Base-by-base conservation (phyloP, 495 filamentous ascomycete genomes). In the Viridothelium virens region DNA sequence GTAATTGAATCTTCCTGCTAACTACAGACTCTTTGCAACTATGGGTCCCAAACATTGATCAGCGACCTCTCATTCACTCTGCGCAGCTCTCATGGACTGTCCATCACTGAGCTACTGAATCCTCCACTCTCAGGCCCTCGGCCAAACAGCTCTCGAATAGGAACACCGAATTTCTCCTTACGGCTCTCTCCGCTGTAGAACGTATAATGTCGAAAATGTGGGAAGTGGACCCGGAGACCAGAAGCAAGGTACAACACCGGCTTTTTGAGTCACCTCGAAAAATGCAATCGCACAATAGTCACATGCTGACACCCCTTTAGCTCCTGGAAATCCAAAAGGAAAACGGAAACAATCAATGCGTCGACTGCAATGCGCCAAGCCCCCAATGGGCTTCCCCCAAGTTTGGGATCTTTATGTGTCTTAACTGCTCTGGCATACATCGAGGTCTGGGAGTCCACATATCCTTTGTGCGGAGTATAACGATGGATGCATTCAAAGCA, bases 151-250 rank as follows among this genome's bases (percentile, higher is more conserved):
- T 36, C 31, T 36, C 53, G 14, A 7, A 34, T 36, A 3, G 31
- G 14, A 4, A 7, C 14, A 9, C 3, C 31, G 4, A 5, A 33
- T 36, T 59, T 59, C 25, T 33, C 53, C 18, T 3, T 7, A 5
- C 18, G 10, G 25, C 36, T 36, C 36, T 3, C 7, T 14, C 53
- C 36, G 6, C 11, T 7, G 5, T 5, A 53, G 25, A 18, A 14
- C 7, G 14, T 18, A 18, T 9, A 6, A 59, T 59, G 53, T 59
- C 63, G 4, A 85, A 83, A 73, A 92, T 95, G 90, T 97, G 93
- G 93, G 93, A 97, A 77, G 92, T 97, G 68, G 93, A 97, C 78
- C 92, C 93, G 25, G 92, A 96, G 80, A 96, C 92, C 41, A 86
- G 89, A 78, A 87, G 86, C 70, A 96, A 96, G 86, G 92, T 96